phyloP scores from a whole-genome alignment of 768 basidiomycete species.

The Psilocybe tampanensis region DNA sequence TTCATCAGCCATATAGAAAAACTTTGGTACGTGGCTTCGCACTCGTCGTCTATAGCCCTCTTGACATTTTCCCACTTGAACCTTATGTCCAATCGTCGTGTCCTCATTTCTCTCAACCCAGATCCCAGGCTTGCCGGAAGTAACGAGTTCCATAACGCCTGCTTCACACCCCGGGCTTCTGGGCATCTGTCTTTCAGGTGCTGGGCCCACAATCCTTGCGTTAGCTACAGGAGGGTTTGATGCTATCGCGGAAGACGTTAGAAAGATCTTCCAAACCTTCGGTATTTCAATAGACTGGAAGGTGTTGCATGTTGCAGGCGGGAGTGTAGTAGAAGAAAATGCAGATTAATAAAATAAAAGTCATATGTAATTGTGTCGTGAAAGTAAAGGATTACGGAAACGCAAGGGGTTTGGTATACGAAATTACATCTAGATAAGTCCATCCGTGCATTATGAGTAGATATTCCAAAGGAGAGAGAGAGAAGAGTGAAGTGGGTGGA shows the following conservation, averaged over 20 bases:
- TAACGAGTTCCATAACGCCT: slow-evolving; percentile 88
- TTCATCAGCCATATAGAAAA: slow-evolving; percentile 97
- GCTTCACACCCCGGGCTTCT: slow-evolving; percentile 90
- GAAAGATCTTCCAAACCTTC: slow-evolving; percentile 67
- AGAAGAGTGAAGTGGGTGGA: not conserved
- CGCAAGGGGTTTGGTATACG: slow-evolving; percentile 17
- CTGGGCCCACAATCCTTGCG: slow-evolving; percentile 96
- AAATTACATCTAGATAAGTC: slow-evolving; percentile 19
- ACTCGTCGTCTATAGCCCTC: not conserved
- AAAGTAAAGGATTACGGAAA: slow-evolving; percentile 13
- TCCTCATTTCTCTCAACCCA: slow-evolving; percentile 31
- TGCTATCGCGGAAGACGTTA: slow-evolving; percentile 80
- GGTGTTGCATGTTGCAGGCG: slow-evolving; percentile 65
- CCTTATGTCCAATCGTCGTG: not conserved
- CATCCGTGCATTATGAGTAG: slow-evolving; percentile 13
- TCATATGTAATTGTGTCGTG: slow-evolving; percentile 21
- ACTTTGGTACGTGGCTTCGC: slow-evolving; percentile 56
- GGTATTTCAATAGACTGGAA: slow-evolving; percentile 91
- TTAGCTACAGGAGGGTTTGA: slow-evolving; percentile 88
- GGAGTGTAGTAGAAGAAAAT: slow-evolving; percentile 37
- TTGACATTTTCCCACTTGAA: not conserved
- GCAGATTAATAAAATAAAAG: slow-evolving; percentile 3
- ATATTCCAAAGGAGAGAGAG: not conserved
- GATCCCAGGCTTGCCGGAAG: slow-evolving; percentile 96
- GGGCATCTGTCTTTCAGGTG: slow-evolving; percentile 97